These are phyloP conservation scores for Claviceps pazoutovae DNA, from an alignment of 2,329 filamentous ascomycete species.

Conservation along the genomic window DNA sequence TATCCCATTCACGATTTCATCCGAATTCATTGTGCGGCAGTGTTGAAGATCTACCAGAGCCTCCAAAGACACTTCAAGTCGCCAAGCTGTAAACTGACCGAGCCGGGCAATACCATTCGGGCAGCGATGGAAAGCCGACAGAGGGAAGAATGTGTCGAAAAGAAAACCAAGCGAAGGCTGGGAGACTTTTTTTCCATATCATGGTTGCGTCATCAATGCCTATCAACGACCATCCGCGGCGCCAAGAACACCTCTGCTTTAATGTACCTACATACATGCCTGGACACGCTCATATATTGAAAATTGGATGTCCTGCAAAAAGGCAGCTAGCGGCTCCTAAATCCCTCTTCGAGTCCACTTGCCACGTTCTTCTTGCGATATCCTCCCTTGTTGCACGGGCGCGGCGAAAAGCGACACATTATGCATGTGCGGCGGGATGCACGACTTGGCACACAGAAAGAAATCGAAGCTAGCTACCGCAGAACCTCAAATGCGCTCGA, in stretches of 20 bases:
- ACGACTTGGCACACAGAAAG: neutral
- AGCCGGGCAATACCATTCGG: neutral
- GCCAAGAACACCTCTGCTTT: neutral
- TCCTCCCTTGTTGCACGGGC: neutral
- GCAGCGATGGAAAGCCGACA: neutral
- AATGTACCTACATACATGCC: neutral
- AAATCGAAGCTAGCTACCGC: neutral
- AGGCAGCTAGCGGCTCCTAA: neutral
- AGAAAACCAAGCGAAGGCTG: neutral
- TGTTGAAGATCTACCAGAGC: neutral
- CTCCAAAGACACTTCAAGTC: neutral
- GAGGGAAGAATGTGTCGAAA: neutral
- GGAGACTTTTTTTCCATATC: neutral
- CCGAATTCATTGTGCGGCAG: neutral
- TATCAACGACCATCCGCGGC: neutral
- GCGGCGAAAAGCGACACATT: neutral
- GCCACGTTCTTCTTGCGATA: neutral
- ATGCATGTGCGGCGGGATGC: neutral
- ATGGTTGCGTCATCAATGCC: too few relatives aligned
- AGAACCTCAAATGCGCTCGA: too few relatives aligned
- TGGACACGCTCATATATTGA: conserved; percentile 1
- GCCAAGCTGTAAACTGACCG: neutral
- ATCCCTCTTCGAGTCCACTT: neutral
- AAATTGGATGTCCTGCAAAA: conserved; percentile 1
- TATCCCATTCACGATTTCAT: neutral